These are phyloP conservation scores for Naganishia albida DNA, from an alignment of 1,284 basidiomycete species.

Conservation along the genomic window DNA sequence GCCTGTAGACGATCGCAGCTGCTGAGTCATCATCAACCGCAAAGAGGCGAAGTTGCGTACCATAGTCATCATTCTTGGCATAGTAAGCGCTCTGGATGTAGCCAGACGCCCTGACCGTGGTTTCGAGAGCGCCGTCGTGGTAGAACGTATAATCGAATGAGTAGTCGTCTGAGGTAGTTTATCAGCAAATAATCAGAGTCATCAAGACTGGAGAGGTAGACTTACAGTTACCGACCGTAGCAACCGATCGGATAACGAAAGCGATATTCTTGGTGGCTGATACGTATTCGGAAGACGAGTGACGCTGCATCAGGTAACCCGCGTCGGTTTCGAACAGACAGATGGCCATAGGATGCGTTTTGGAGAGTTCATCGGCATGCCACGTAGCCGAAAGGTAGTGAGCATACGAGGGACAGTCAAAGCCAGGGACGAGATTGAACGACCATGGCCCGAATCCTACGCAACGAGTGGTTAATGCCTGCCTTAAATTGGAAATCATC, in stretches of 20 bases:
- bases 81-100: constrained; percentile 48
- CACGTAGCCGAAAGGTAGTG: constrained; percentile 40
- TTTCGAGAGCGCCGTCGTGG: constrained; percentile 47
- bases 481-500: neutral
- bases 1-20: constrained; percentile 25
- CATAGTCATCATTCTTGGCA: constrained; percentile 44
- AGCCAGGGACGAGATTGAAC: constrained; percentile 22
- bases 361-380: constrained; percentile 44
- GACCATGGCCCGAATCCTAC: constrained; percentile 1
- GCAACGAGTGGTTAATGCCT: constrained; percentile 7
- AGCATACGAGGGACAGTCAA: constrained; percentile 45
- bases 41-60: constrained; percentile 2
- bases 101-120: constrained; percentile 46
- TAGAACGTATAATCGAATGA: constrained; percentile 45
- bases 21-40: neutral
- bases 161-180: constrained; percentile 38
- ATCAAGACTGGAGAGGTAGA: no score
- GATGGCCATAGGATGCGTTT: constrained; percentile 42
- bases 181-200: neutral
- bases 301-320: constrained; percentile 44
- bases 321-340: constrained; percentile 46
- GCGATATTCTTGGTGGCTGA: constrained; percentile 45
- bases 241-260: constrained; percentile 43
- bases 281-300: constrained; percentile 41
- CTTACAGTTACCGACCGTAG: constrained; percentile 42